Conservation (phyloP, 2,329 filamentous ascomycete genomes). For the Acephala macrosclerotiorum region DNA sequence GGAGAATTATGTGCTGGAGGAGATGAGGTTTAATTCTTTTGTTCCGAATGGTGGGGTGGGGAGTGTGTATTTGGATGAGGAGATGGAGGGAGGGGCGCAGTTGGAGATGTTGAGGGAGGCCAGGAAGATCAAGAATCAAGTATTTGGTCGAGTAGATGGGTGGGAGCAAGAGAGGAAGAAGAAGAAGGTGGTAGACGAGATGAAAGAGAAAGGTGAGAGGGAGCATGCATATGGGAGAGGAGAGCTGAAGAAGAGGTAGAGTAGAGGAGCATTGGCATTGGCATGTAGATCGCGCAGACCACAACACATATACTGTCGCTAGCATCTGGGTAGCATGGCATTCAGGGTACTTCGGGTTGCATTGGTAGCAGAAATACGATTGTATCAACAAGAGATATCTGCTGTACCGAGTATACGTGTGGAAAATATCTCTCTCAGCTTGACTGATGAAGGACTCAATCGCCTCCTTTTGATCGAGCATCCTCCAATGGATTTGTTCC, state of each 20-base stretch:
- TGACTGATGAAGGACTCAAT: too few relatives aligned
- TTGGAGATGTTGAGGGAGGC: not conserved
- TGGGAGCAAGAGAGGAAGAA: not conserved
- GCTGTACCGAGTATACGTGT: too few relatives aligned
- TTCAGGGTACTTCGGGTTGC: not conserved
- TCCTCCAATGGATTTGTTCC: too few relatives aligned
- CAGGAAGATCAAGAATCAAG: not conserved
- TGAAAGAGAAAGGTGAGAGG: not conserved
- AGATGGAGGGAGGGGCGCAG: not conserved
- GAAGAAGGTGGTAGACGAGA: not conserved
- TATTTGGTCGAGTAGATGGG: not conserved
- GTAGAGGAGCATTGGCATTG: too few relatives aligned
- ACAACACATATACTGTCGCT: not conserved
- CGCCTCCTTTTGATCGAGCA: too few relatives aligned
- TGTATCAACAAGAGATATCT: too few relatives aligned
- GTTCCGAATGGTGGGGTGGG: not conserved
- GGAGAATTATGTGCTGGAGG: conserved; percentile 22
- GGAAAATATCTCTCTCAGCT: too few relatives aligned
- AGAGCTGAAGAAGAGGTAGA: not conserved
- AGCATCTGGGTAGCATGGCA: not conserved
- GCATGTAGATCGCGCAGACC: too few relatives aligned
- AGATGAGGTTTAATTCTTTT: conserved; percentile 22
- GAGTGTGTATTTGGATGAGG: not conserved
- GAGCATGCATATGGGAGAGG: not conserved
- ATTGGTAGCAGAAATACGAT: too few relatives aligned